Evolutionary conservation across 495 filamentous ascomycete species (phyloP).

Genomic region (Xylaria nigripes): DNA sequence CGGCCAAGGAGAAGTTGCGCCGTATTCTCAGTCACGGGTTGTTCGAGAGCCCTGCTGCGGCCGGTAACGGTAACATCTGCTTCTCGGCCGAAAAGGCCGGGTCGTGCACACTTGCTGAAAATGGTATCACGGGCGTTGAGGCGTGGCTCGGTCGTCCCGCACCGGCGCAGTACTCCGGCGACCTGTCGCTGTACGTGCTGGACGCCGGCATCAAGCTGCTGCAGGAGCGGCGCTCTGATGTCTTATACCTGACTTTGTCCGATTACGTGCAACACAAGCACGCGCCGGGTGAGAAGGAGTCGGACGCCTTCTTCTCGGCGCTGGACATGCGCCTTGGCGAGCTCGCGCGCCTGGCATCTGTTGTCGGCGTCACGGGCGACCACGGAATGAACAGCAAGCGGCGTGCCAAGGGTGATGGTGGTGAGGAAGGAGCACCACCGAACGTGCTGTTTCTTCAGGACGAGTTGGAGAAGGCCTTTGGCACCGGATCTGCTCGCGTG

Average conservation of each 20-base stretch:
- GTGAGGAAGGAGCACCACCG: constrained; percentile 21
- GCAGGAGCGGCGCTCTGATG: constrained; percentile 27
- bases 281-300: constrained; percentile 25
- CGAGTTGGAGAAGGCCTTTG: constrained; percentile 21
- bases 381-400: constrained; percentile 32
- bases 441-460: constrained; percentile 33
- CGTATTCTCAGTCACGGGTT: constrained; percentile 28
- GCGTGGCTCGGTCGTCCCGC: constrained; percentile 24
- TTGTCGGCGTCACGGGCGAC: constrained; percentile 31
- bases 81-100: constrained; percentile 29
- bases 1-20: constrained; percentile 34
- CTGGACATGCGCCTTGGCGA: constrained; percentile 25
- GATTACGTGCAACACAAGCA: constrained; percentile 34
- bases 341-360: constrained; percentile 16
- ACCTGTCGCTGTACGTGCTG: constrained; percentile 32
- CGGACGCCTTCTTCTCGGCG: constrained; percentile 25
- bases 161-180: constrained; percentile 30
- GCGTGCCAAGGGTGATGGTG: background rate
- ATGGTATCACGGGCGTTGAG: constrained; percentile 17
- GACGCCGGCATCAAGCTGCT: constrained; percentile 35
- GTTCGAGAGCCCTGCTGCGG: background rate
- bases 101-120: background rate
- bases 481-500: constrained; percentile 20
- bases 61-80: constrained; percentile 22
- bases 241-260: constrained; percentile 36